phyloP scores from a whole-genome alignment of 257 asterid genomes.

The Penstemon davidsonii region DNA sequence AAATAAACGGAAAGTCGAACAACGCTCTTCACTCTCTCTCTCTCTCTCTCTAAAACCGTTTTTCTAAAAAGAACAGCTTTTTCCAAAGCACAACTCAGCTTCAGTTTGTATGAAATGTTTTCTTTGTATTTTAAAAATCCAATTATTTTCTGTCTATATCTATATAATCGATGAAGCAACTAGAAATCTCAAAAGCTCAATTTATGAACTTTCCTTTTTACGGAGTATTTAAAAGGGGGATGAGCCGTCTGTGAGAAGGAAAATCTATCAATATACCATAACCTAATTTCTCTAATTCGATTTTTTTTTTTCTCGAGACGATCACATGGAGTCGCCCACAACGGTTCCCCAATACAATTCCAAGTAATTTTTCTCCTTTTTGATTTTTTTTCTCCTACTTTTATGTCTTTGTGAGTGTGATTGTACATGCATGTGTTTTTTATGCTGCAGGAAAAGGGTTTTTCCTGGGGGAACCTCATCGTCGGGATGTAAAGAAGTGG shows the following conservation, averaged over 20 bases:
- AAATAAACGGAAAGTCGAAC: no score
- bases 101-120: not conserved
- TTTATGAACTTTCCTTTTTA: not conserved
- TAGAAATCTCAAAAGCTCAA: slow-evolving; percentile 26
- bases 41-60: no score
- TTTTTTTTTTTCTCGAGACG: slow-evolving; percentile 19
- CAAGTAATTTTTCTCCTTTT: slow-evolving; percentile 35
- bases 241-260: slow-evolving; percentile 29
- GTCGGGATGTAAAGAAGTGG: slow-evolving; percentile 51
- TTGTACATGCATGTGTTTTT: slow-evolving; percentile 34
- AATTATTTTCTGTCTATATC: not conserved
- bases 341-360: slow-evolving; percentile 51
- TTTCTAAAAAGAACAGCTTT: no score
- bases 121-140: not conserved
- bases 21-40: no score
- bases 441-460: slow-evolving; percentile 59
- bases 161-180: slow-evolving; percentile 23
- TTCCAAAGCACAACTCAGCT: not conserved
- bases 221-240: not conserved
- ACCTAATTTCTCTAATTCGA: not conserved
- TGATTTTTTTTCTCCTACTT: not conserved
- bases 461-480: slow-evolving; percentile 62
- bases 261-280: slow-evolving; percentile 11
- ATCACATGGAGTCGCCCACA: slow-evolving; percentile 75
- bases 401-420: slow-evolving; percentile 1